Percentiles rank a stretch among this genome's conserved stretches.
Evolutionary conservation across 768 basidiomycete species (phyloP).

Genomic region (Brasilioporus rufonigricans): DNA sequence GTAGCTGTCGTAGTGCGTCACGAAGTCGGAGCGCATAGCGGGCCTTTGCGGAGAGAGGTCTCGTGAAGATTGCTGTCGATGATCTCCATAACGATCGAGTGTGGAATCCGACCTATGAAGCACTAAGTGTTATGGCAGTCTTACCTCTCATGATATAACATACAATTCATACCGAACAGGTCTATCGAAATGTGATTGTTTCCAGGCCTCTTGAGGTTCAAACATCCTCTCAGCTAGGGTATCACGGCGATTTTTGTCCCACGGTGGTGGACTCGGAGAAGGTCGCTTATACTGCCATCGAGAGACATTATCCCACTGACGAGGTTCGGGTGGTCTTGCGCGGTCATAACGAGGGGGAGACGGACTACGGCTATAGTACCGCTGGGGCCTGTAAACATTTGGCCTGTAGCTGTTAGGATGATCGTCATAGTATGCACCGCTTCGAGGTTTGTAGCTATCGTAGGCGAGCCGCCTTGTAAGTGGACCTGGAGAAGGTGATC

Average conservation of each 20-base stretch:
- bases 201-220: conserved; percentile 74
- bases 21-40: conserved; percentile 32
- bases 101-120: conserved; percentile 25
- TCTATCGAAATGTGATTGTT: conserved; percentile 52
- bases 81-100: conserved; percentile 37
- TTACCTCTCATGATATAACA: conserved; percentile 28
- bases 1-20: conserved; percentile 47
- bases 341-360: conserved; percentile 52
- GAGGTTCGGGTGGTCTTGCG: conserved; percentile 38
- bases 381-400: conserved; percentile 35
- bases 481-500: conserved; percentile 49
- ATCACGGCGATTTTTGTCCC: conserved; percentile 36
- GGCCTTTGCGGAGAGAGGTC: conserved; percentile 39
- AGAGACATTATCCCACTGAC: conserved; percentile 46
- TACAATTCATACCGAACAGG: conserved; percentile 40
- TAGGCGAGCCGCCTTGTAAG: conserved; percentile 44
- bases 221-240: conserved; percentile 54
- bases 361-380: conserved; percentile 44
- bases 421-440: conserved; percentile 38
- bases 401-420: conserved; percentile 44
- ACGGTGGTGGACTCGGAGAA: conserved; percentile 33
- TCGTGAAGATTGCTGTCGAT: conserved; percentile 31
- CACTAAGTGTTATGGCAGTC: conserved; percentile 13
- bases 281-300: conserved; percentile 46
- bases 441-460: conserved; percentile 51